These are phyloP conservation scores for Micractinium sp. DNA, from an alignment of 139 green algal species.

Conservation along the genomic window DNA sequence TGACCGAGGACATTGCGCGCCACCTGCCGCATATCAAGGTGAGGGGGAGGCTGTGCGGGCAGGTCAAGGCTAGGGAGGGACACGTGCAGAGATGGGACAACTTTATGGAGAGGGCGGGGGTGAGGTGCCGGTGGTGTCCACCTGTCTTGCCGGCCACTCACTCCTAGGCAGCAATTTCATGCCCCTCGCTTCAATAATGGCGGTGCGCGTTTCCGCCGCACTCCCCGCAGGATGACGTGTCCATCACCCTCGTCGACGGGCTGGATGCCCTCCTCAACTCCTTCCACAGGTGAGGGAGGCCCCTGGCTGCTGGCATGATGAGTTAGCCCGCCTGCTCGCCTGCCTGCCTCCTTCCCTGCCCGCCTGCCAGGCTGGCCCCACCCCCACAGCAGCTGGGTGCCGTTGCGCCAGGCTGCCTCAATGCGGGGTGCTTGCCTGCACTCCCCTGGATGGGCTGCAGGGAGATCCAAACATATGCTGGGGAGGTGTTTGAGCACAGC, in stretches of 20 bases:
- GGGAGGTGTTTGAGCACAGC: neutral
- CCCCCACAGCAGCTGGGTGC: too few species aligned
- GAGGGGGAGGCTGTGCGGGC: neutral
- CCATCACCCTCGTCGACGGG: slow-evolving; percentile 1
- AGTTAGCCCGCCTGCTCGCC: neutral
- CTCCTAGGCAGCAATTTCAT: too few species aligned
- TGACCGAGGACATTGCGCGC: slow-evolving; percentile 40
- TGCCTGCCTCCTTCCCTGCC: too few species aligned
- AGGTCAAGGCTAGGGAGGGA: too few species aligned
- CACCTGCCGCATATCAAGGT: neutral
- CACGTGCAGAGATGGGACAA: too few species aligned
- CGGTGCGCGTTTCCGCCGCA: neutral
- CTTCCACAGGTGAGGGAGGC: neutral
- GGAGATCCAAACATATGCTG: slow-evolving; percentile 10
- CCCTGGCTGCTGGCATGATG: neutral
- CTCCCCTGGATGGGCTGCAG: neutral
- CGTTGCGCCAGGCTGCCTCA: too few species aligned
- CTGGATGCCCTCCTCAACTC: neutral
- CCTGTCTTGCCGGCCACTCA: too few species aligned
- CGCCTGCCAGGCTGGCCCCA: too few species aligned
- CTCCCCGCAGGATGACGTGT: neutral
- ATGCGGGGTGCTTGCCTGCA: too few species aligned
- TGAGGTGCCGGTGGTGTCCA: too few species aligned
- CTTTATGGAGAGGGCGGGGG: too few species aligned
- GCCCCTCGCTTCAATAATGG: too few species aligned